phyloP scores from a whole-genome alignment of 352 stramenopile species.

The Phytophthora pinifolia region DNA sequence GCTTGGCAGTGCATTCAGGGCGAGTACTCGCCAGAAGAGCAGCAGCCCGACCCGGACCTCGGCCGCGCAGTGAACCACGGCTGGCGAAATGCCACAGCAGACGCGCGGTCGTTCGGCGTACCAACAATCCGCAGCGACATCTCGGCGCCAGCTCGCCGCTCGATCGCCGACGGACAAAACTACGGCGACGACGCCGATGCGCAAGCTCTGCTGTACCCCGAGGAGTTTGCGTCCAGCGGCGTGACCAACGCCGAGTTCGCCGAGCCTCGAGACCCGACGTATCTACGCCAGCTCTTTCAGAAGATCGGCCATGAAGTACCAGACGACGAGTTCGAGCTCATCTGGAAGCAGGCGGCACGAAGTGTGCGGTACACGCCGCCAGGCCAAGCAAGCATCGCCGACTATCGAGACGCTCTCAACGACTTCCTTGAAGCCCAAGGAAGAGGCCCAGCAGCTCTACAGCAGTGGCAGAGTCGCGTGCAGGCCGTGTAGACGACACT shows the following conservation, averaged over 20 bases:
- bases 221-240: constrained; percentile 77
- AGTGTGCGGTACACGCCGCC: constrained; percentile 43
- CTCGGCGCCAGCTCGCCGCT: constrained; percentile 57
- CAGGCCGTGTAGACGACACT: constrained; percentile 24
- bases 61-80: constrained; percentile 81
- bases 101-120: constrained; percentile 72
- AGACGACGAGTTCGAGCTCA: constrained; percentile 65
- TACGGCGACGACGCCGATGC: constrained; percentile 87
- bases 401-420: constrained; percentile 79
- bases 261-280: constrained; percentile 52
- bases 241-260: constrained; percentile 86
- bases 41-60: constrained; percentile 82
- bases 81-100: constrained; percentile 77
- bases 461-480: constrained; percentile 50
- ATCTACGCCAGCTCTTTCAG: constrained; percentile 68
- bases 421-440: constrained; percentile 60
- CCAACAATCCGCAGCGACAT: constrained; percentile 90
- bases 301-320: constrained; percentile 64
- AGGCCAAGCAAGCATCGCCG: constrained; percentile 54
- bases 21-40: constrained; percentile 75
- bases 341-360: constrained; percentile 63
- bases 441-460: constrained; percentile 39
- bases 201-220: constrained; percentile 84
- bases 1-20: constrained; percentile 84
- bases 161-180: constrained; percentile 90